A percentile compares a stretch with the other conserved stretches of the same genome.
Conservation (phyloP, 495 filamentous ascomycete genomes). For the Penicillium desertorum region DNA sequence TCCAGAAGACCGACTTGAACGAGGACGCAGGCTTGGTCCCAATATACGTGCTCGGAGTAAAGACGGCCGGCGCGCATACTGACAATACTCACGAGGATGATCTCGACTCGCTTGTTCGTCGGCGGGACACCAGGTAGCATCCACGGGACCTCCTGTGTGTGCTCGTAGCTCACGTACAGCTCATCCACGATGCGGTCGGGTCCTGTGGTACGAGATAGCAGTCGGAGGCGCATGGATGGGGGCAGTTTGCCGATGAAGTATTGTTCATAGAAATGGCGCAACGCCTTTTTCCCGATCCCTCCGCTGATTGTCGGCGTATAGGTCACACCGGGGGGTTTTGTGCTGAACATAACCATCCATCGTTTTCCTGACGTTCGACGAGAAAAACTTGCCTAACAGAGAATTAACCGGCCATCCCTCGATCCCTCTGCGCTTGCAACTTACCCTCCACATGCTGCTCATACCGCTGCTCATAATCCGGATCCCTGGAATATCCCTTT, state of each 20-base stretch:
- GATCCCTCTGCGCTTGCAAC: slow-evolving; percentile 3
- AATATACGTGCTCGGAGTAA: slow-evolving; percentile 81
- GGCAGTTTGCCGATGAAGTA: slow-evolving; percentile 74
- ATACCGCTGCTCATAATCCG: slow-evolving; percentile 57
- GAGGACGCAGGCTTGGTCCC: slow-evolving; percentile 83
- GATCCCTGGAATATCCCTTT: slow-evolving; percentile 58
- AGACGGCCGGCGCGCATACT: slow-evolving; percentile 70
- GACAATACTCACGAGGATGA: slow-evolving; percentile 74
- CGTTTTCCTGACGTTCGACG: slow-evolving; percentile 42
- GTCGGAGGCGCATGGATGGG: slow-evolving; percentile 62
- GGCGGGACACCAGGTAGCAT: slow-evolving; percentile 75
- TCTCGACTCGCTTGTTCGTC: slow-evolving; percentile 63
- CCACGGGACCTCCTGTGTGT: slow-evolving; percentile 74
- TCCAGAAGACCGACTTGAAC: slow-evolving; percentile 75
- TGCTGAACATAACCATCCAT: slow-evolving; percentile 54
- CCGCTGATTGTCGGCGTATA: slow-evolving; percentile 63
- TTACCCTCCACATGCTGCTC: slow-evolving; percentile 60
- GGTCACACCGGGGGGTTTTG: slow-evolving; percentile 56
- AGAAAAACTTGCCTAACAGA: slow-evolving; percentile 48
- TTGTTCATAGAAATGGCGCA: slow-evolving; percentile 71
- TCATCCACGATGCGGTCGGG: slow-evolving; percentile 63
- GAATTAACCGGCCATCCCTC: neutral
- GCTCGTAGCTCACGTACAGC: slow-evolving; percentile 61
- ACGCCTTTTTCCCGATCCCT: slow-evolving; percentile 64
- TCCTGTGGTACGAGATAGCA: slow-evolving; percentile 68